Evolutionary conservation across 371 early-diverging fungal species (phyloP).

Genomic region (Mucor irregularis): DNA sequence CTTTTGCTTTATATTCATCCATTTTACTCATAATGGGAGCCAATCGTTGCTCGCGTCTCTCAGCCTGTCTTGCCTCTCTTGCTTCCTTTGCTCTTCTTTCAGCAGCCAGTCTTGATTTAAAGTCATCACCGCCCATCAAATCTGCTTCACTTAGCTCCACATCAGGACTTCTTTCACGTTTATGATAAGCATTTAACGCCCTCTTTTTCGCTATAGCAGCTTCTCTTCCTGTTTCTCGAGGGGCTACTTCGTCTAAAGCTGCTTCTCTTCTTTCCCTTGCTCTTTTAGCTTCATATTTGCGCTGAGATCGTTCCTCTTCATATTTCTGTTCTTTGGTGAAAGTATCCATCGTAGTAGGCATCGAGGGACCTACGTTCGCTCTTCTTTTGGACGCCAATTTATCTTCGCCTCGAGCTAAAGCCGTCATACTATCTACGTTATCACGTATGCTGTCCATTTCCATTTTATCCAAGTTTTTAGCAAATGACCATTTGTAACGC

Average conservation of each 20-base stretch:
- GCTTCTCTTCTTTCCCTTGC: conserved; percentile 58
- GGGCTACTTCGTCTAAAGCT: conserved; percentile 79
- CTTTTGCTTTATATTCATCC: conserved; percentile 61
- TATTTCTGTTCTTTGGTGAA: conserved; percentile 57
- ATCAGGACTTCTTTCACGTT: conserved; percentile 73
- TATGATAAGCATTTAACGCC: conserved; percentile 63
- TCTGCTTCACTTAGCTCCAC: conserved; percentile 74
- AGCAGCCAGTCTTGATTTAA: conserved; percentile 53
- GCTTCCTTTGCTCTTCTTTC: conserved; percentile 47
- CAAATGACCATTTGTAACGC: conserved; percentile 79
- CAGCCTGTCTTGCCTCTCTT: conserved; percentile 42
- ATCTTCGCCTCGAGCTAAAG: conserved; percentile 19
- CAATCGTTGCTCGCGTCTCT: conserved; percentile 37
- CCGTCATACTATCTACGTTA: conserved; percentile 65
- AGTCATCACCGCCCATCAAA: conserved; percentile 69
- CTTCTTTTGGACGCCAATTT: conserved; percentile 15
- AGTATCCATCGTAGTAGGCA: conserved; percentile 24
- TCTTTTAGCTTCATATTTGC: conserved; percentile 54
- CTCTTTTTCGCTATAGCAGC: conserved; percentile 69
- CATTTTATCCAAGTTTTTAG: conserved; percentile 58
- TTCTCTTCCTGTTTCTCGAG: conserved; percentile 80
- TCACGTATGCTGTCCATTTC: conserved; percentile 63
- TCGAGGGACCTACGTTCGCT: conserved; percentile 32
- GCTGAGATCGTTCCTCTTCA: conserved; percentile 46
- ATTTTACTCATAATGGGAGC: conserved; percentile 48